phyloP scores from a whole-genome alignment of 768 basidiomycete genomes.

The Kwoniella pini region DNA sequence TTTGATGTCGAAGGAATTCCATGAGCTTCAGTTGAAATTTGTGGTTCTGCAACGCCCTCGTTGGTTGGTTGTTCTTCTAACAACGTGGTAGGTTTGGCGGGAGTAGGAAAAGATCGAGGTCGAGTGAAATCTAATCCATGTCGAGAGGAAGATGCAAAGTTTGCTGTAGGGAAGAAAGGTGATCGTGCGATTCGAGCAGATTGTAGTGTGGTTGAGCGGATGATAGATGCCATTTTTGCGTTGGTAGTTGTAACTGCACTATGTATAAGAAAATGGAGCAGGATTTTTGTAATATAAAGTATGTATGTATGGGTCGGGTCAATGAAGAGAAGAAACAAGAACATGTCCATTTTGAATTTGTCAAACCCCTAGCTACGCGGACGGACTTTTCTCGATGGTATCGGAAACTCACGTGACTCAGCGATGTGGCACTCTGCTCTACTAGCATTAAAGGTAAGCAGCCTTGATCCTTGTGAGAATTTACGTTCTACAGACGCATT shows the following conservation, averaged over 20 bases:
- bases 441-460: too few species aligned
- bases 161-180: neutral
- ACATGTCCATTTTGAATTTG: too few species aligned
- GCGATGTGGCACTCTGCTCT: slow-evolving; percentile 17
- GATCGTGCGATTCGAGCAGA: slow-evolving; percentile 6
- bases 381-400: slow-evolving; percentile 9
- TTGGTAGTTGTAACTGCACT: too few species aligned
- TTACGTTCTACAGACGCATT: too few species aligned
- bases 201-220: neutral
- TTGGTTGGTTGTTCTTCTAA: neutral
- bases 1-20: slow-evolving; percentile 6
- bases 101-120: neutral
- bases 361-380: too few species aligned
- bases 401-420: slow-evolving; percentile 16
- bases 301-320: too few species aligned
- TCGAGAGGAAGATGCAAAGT: slow-evolving; percentile 32
- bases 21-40: neutral
- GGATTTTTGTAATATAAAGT: too few species aligned
- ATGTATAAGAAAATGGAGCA: too few species aligned
- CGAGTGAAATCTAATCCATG: slow-evolving; percentile 26
- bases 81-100: slow-evolving; percentile 6
- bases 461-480: too few species aligned
- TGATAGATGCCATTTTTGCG: slow-evolving; percentile 2
- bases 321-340: too few species aligned
- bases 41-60: neutral